phyloP scores from a whole-genome alignment of 345 rosid species.

The Dovyalis caffra region DNA sequence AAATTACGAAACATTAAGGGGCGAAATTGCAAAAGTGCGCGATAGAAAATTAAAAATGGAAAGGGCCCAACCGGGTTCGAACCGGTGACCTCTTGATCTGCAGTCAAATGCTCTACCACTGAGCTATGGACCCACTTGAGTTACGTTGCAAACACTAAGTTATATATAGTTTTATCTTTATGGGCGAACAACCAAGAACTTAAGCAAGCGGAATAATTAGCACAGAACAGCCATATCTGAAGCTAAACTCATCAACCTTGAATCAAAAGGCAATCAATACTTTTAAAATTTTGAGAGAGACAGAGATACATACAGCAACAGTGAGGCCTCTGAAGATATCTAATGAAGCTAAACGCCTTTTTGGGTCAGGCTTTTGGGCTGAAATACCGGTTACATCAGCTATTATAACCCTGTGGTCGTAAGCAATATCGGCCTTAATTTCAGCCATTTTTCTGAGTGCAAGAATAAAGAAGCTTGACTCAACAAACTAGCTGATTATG shows the following conservation, averaged over 20 bases:
- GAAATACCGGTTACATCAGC: conserved; percentile 29
- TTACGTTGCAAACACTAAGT: fast-evolving
- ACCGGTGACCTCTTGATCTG: conserved; percentile 41
- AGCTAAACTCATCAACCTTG: not conserved
- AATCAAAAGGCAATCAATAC: not conserved
- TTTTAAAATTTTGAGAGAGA: not conserved
- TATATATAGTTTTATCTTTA: no score
- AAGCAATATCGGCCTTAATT: conserved; percentile 36
- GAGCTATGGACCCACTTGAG: conserved; percentile 31
- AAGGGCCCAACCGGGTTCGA: conserved; percentile 40
- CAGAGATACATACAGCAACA: conserved; percentile 52
- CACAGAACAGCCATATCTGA: not conserved
- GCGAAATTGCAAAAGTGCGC: not conserved
- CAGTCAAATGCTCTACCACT: conserved; percentile 43
- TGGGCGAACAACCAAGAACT: fast-evolving
- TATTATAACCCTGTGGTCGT: conserved; percentile 36
- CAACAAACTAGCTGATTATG: not conserved
- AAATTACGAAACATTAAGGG: not conserved
- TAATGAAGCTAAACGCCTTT: conserved; percentile 60
- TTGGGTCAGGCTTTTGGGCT: conserved; percentile 19
- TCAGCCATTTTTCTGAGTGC: conserved; percentile 43
- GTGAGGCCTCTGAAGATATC: conserved; percentile 93
- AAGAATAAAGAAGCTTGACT: not conserved
- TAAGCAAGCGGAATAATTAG: not conserved
- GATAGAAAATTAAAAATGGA: fast-evolving